These are phyloP conservation scores for Peronospora farinosa DNA, from an alignment of 352 stramenopile species.

Conservation along the genomic window DNA sequence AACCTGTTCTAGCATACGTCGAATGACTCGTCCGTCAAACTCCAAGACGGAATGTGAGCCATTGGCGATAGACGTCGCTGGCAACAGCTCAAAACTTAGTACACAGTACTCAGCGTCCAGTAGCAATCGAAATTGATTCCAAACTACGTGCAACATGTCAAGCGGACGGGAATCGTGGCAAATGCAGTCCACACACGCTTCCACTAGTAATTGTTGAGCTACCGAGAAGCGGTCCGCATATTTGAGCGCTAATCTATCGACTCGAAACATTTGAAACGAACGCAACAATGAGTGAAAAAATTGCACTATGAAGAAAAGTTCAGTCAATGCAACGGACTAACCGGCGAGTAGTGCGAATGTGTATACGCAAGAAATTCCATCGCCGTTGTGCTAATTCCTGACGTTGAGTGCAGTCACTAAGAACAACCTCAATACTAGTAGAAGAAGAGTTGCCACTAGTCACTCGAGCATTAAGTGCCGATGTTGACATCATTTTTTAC, in stretches of 20 bases:
- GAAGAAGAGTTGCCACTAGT: not conserved
- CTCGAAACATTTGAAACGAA: constrained; percentile 7
- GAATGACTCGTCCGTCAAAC: constrained; percentile 52
- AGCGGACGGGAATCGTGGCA: constrained; percentile 3
- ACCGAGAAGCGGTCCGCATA: constrained; percentile 46
- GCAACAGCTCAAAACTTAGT: constrained; percentile 41
- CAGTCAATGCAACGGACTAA: constrained; percentile 16
- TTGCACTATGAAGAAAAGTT: constrained; percentile 2
- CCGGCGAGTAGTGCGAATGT: constrained; percentile 62
- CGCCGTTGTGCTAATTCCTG: constrained; percentile 26
- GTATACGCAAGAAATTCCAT: constrained; percentile 54
- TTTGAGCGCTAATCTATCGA: constrained; percentile 31
- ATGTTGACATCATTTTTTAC: not conserved
- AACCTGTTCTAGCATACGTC: constrained; percentile 27
- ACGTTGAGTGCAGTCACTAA: not conserved
- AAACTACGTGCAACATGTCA: constrained; percentile 22
- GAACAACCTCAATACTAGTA: not conserved
- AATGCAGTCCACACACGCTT: constrained; percentile 21
- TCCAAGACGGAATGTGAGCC: constrained; percentile 36
- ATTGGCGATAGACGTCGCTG: constrained; percentile 13
- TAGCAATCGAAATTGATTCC: constrained; percentile 57
- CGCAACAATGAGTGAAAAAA: not conserved
- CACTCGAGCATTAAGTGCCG: not conserved
- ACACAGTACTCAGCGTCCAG: constrained; percentile 60
- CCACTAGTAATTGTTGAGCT: constrained; percentile 46